Evolutionary conservation across 2,329 filamentous ascomycete genomes (phyloP).

Genomic region (Gnomoniopsis smithogilvyi): DNA sequence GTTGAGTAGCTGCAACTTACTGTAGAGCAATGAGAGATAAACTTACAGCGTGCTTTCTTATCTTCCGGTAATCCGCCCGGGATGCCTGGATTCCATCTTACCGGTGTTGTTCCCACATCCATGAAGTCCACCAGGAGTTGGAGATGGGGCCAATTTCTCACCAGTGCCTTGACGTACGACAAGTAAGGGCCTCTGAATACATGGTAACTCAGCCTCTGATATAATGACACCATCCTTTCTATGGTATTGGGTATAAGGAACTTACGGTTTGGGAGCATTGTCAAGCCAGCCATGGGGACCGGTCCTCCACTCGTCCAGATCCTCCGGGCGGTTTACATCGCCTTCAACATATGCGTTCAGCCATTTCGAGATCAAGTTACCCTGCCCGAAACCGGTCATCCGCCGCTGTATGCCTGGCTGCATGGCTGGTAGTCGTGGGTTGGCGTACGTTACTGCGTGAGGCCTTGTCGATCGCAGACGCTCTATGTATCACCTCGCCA

Average conservation of each 20-base stretch:
- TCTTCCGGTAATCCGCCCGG: constrained; percentile 5
- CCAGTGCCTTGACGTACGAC: constrained; percentile 7
- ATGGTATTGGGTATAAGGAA: background rate
- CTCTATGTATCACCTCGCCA: background rate
- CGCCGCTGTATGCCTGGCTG: background rate
- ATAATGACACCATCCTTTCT: too few relatives aligned
- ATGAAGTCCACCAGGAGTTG: constrained; percentile 18
- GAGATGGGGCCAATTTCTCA: constrained; percentile 13
- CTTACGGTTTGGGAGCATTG: background rate
- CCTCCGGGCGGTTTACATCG: constrained; percentile 7
- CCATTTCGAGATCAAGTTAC: constrained; percentile 9
- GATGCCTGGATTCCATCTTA: constrained; percentile 12
- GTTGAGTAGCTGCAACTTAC: background rate
- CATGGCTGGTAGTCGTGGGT: background rate
- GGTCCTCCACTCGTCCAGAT: background rate
- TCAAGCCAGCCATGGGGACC: constrained; percentile 1
- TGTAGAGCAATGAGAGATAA: background rate
- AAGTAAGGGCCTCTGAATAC: constrained; percentile 5
- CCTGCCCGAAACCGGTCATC: constrained; percentile 4
- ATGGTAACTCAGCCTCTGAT: background rate
- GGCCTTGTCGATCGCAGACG: background rate
- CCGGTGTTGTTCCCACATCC: constrained; percentile 16
- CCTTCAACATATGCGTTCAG: constrained; percentile 11
- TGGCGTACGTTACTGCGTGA: background rate
- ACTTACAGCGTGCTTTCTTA: background rate